Evolutionary conservation across 345 rosid genomes (phyloP), one percentile per base, ranked within the genome.

Genomic region (Bruguiera sexangula): DNA sequence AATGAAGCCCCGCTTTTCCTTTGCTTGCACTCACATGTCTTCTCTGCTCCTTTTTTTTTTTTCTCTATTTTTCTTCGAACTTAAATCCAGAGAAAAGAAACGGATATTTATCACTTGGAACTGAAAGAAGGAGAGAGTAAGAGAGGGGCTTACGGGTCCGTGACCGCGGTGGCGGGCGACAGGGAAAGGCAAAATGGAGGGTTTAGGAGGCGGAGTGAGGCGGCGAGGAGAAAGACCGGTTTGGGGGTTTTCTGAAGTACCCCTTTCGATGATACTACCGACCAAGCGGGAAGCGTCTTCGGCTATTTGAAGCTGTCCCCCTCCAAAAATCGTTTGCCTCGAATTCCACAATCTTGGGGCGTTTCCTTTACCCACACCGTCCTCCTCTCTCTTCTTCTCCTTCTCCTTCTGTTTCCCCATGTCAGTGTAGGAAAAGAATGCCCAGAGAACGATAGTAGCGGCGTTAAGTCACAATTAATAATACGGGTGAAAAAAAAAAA

Each of bases 81-180:
- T 56, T 6, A 56, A 56, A 56, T 27, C 26, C 60, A 56, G 2
- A 56, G 16, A 43, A 56, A 5, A 56, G 16, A 43, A 43, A 24
- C 29, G 6, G 60, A 6, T 0, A 56, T 56, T 24, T 13, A 13
- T 43, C 6, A 43, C 50, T 27, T 56, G 31, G 31, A 56, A 24
- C 29, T 24, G 6, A 24, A 9, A 34, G 9, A n/a, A 26, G 30
- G 37, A 21, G 53, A 18, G 58, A 19, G 29, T 6, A 46, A 2
- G 63, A 4, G 34, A 13, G 36, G 56, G 54, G 48, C 93, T 86
- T 75, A 93, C 97, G 16, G 94, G 96, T 55, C 94, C 97, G 53
- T 87, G 87, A 59, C 97, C 88, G 43, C 98, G 94, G 85, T 89
- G 98, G 64, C 98, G 96, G 73, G 94, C 94, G 10, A 86, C 85